These are phyloP conservation scores for Plasmodium vivax DNA, from an alignment of 169 alveolate genomes.

Conservation along the genomic window DNA sequence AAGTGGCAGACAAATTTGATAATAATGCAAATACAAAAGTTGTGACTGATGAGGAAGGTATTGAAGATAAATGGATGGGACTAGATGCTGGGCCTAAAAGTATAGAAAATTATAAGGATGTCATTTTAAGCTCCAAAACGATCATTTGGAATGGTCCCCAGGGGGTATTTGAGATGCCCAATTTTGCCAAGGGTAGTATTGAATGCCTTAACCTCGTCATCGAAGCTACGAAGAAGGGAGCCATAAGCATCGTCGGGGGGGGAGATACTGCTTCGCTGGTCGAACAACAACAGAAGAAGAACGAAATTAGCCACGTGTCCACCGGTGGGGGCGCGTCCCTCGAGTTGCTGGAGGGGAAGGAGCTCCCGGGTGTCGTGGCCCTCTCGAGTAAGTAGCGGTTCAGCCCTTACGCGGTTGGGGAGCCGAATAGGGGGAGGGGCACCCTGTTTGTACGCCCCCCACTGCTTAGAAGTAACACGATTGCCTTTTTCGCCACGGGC, in stretches of 20 bases:
- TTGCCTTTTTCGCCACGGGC: background rate
- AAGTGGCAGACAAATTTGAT: conserved; percentile 93
- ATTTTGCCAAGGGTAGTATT: conserved; percentile 93
- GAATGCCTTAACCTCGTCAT: conserved; percentile 89
- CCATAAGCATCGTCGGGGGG: conserved; percentile 95
- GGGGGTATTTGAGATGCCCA: conserved; percentile 95
- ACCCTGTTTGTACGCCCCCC: background rate
- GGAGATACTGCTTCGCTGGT: conserved; percentile 97
- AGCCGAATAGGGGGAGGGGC: background rate
- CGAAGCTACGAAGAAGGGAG: conserved; percentile 93
- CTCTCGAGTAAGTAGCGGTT: conserved; percentile 80
- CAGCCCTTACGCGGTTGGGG: background rate
- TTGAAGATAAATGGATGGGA: conserved; percentile 98
- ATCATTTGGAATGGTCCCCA: conserved; percentile 98
- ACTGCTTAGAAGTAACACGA: background rate
- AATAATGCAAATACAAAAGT: conserved; percentile 89
- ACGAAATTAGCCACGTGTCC: conserved; percentile 94
- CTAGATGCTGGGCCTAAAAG: conserved; percentile 97
- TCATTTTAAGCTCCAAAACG: conserved; percentile 90
- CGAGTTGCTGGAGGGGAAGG: conserved; percentile 98
- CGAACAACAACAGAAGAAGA: conserved; percentile 87
- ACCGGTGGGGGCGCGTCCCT: conserved; percentile 99
- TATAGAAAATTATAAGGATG: conserved; percentile 84
- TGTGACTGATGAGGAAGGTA: conserved; percentile 90
- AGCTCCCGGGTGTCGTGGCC: conserved; percentile 96